Evolutionary conservation across 1,284 basidiomycete species (phyloP), one percentile per base, ranked within the genome.

Genomic region (Austroboletus niveus): DNA sequence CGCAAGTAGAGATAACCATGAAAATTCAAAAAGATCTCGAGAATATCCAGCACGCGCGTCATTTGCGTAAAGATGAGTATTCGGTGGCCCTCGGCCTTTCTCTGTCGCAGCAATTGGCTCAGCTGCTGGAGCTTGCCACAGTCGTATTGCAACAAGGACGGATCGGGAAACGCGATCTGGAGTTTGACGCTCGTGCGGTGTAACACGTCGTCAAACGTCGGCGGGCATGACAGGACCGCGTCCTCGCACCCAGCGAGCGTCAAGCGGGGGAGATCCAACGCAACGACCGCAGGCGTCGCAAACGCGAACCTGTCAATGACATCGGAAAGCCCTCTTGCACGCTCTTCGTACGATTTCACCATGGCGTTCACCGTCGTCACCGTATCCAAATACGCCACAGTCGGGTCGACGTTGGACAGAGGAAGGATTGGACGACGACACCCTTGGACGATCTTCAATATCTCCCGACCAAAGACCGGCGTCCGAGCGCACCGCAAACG

Each of bases 21-120:
- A 58, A 93, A 87, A 62, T 90, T 96, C 54, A 98, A 78, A 72
- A 96, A 98, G 35, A 87, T 86, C 67, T 98, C 96, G 46, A 98
- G 78, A 51, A 98, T 95, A 69, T 98, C 95, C 49, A 98, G 78
- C 35, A 98, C 89, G 53, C 82, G 81, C 22, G 95, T 98, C 95
- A 98, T 98, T 65, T 98, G 95, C 0, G 95, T 98, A 69, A 98
- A 98, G 61, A 98, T 96, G 45, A 98, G 78, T 22, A 93, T 81
- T 1, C 95, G 88, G 66, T 98, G 94, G 0, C 93, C 92, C 3
- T 84, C 92, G 0, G 83, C 83, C 64, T 95, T 94, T 66, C 87
- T 88, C 63, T 91, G 84, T 22, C 92, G 84, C 41, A 98, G 78
- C 31, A 98, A 77, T 24, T 75, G 73, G 31, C 86, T 82, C 4